These are phyloP conservation scores for Sophora flavescens DNA, from an alignment of 306 rosid species.

Conservation along the genomic window DNA sequence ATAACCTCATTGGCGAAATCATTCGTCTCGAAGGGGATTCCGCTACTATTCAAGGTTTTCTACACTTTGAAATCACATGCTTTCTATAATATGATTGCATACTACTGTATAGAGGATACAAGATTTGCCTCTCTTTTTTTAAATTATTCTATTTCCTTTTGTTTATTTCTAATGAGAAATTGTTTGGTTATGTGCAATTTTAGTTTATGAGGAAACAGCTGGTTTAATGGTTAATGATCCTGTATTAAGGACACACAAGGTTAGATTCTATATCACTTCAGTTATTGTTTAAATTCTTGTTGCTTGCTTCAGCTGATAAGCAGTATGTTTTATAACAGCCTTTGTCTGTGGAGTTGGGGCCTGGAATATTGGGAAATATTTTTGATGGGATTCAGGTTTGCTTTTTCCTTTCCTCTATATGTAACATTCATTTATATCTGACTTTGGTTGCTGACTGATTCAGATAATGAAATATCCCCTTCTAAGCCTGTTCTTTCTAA, in stretches of 20 bases:
- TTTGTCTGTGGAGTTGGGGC: constrained; percentile 99
- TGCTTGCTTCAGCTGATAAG: constrained; percentile 41
- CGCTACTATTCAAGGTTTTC: constrained; percentile 95
- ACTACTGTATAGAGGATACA: not conserved
- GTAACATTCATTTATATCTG: constrained; percentile 18
- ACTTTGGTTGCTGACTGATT: constrained; percentile 15
- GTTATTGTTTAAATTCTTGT: constrained; percentile 16
- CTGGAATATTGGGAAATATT: constrained; percentile 97
- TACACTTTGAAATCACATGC: not conserved
- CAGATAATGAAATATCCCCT: not conserved
- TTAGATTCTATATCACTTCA: constrained; percentile 41
- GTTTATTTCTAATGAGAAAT: not conserved
- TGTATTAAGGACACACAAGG: constrained; percentile 95
- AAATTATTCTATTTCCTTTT: not conserved
- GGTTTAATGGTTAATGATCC: constrained; percentile 97
- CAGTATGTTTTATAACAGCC: constrained; percentile 67
- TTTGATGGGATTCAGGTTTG: constrained; percentile 99
- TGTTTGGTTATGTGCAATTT: constrained; percentile 42
- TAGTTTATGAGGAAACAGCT: constrained; percentile 99
- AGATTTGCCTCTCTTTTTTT: not conserved
- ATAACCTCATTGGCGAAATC: constrained; percentile 95
- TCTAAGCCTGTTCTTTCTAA: not conserved
- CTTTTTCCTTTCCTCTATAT: constrained; percentile 34
- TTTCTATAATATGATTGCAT: not conserved
- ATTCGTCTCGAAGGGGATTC: constrained; percentile 97